Evolutionary conservation across 805 yeast genomes (phyloP).

Genomic region (Starmera amethionina): DNA sequence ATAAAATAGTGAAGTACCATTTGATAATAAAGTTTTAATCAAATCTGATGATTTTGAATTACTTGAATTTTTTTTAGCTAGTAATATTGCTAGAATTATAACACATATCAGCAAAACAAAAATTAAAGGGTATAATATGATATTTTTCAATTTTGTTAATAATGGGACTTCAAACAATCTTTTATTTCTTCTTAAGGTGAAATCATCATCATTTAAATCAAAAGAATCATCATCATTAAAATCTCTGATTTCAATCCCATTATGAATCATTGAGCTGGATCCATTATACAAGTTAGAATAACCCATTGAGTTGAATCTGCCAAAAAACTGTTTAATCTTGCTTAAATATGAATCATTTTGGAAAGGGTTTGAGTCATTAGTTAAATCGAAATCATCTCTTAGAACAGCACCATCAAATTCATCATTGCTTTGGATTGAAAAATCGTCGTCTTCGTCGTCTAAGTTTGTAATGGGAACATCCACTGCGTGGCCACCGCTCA

Average conservation of each 20-base stretch:
- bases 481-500: slow-evolving; percentile 23
- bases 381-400: slow-evolving; percentile 17
- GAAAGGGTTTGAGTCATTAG: slow-evolving; percentile 5
- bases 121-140: slow-evolving; percentile 2
- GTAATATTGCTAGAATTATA: slow-evolving; percentile 8
- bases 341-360: slow-evolving; percentile 3
- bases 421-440: slow-evolving; percentile 10
- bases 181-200: slow-evolving; percentile 11
- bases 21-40: slow-evolving; percentile 3
- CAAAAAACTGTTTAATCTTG: slow-evolving; percentile 5
- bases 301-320: slow-evolving; percentile 3
- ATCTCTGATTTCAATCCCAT: slow-evolving; percentile 16
- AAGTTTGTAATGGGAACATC: slow-evolving; percentile 50
- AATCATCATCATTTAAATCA: slow-evolving; percentile 20
- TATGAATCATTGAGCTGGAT: slow-evolving; percentile 1
- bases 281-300: slow-evolving; percentile 10
- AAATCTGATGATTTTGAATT: not conserved
- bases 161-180: slow-evolving; percentile 1
- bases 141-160: slow-evolving; percentile 1
- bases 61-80: slow-evolving; percentile 4
- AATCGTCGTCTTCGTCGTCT: slow-evolving; percentile 31
- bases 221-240: slow-evolving; percentile 14
- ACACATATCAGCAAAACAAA: slow-evolving; percentile 7
- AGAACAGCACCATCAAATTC: slow-evolving; percentile 14
- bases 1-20: slow-evolving; percentile 22